Evolutionary conservation across 164 flowering plant genomes (phyloP).

Genomic region (Saururus chinensis): DNA sequence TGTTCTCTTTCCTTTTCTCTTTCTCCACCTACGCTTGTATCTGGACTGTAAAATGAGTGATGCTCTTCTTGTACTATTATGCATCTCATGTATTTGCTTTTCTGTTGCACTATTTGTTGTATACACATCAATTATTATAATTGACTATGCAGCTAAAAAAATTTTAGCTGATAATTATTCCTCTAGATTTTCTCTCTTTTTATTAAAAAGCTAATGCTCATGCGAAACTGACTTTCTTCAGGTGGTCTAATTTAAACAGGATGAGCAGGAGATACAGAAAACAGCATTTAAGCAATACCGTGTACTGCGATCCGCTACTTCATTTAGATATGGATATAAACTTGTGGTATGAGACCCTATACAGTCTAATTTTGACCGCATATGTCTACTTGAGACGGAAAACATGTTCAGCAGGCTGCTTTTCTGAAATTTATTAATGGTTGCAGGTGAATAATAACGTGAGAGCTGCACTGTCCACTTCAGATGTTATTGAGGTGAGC

Average conservation of each 20-base stretch:
- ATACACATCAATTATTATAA: no score
- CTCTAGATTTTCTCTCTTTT: not conserved
- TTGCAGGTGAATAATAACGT: constrained; percentile 70
- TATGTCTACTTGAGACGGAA: not conserved
- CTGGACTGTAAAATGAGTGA: no score
- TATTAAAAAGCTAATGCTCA: constrained; percentile 1
- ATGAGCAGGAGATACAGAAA: constrained; percentile 85
- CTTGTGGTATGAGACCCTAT: constrained; percentile 48
- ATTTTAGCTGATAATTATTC: not conserved
- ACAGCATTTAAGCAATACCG: constrained; percentile 62
- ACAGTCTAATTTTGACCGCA: not conserved
- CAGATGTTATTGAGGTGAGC: constrained; percentile 80
- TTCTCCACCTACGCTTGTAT: no score
- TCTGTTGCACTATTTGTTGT: no score
- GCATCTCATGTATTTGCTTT: no score
- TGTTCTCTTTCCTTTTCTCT: no score
- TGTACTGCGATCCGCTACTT: constrained; percentile 51
- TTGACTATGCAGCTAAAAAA: not conserved
- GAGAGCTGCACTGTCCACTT: constrained; percentile 61
- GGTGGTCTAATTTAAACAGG: constrained; percentile 42
- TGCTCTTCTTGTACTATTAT: no score
- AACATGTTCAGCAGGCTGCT: not conserved
- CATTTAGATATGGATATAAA: constrained; percentile 90
- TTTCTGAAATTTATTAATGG: constrained; percentile 1
- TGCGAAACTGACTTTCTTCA: constrained; percentile 14